Percentiles rank a stretch among this genome's conserved stretches.
phyloP scores from a whole-genome alignment of 441 rosid species.

The Croton laevigatus region DNA sequence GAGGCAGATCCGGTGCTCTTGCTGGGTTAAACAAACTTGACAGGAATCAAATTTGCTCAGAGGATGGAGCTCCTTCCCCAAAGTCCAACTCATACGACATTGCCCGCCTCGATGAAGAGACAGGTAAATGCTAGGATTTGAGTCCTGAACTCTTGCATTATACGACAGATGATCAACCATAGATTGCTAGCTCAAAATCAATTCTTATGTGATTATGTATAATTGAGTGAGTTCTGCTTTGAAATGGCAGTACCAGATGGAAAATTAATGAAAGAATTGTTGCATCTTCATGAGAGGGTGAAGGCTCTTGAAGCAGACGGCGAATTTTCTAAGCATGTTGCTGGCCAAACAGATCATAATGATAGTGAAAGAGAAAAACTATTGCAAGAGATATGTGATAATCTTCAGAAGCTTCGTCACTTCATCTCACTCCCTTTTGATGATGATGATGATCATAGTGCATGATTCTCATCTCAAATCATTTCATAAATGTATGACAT shows the following conservation, averaged over 20 bases:
- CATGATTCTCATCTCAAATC: conserved; percentile 25
- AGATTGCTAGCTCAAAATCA: not conserved
- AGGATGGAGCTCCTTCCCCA: conserved; percentile 25
- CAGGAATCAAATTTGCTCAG: conserved; percentile 24
- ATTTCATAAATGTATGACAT: conserved; percentile 5
- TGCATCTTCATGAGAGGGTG: conserved; percentile 38
- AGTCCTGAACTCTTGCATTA: not conserved
- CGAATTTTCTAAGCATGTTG: conserved; percentile 29
- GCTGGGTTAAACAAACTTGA: conserved; percentile 25
- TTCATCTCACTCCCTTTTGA: conserved; percentile 31
- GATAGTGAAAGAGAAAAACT: conserved; percentile 39
- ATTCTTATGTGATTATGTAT: not conserved
- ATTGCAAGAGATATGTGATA: conserved; percentile 39
- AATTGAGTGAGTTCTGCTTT: conserved; percentile 2
- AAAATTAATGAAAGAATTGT: conserved; percentile 34
- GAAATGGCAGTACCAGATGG: conserved; percentile 23
- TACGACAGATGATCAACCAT: not conserved
- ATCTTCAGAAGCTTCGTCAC: conserved; percentile 46
- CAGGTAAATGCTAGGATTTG: conserved; percentile 24
- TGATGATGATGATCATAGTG: conserved; percentile 21
- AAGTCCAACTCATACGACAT: conserved; percentile 25
- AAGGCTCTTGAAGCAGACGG: conserved; percentile 39
- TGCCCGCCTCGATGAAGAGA: conserved; percentile 21
- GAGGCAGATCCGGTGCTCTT: conserved; percentile 18
- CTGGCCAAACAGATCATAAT: conserved; percentile 12